phyloP scores from a whole-genome alignment of 129 eudicot species.

The Rutidosis leptorrhynchoides region DNA sequence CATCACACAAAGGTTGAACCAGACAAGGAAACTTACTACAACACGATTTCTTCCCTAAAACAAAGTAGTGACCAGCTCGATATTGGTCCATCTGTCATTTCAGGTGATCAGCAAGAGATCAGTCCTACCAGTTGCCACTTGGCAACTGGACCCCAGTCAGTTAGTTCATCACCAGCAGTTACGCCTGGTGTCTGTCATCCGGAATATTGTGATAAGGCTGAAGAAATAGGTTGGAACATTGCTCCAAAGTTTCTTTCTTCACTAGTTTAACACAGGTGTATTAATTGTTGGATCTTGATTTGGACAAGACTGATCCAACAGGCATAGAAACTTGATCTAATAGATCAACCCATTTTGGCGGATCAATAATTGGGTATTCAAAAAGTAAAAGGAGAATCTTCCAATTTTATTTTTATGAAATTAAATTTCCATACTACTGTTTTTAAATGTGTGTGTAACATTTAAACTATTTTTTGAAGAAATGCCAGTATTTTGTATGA shows the following conservation, averaged over 20 bases:
- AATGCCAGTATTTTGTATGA: too few relatives aligned
- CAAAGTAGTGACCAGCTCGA: slow-evolving; percentile 28
- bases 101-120: slow-evolving; percentile 27
- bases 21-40: slow-evolving; percentile 22
- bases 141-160: slow-evolving; percentile 31
- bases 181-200: slow-evolving; percentile 4
- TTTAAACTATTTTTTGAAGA: too few relatives aligned
- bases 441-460: too few relatives aligned
- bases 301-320: not conserved
- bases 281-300: not conserved
- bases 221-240: slow-evolving; percentile 38
- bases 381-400: too few relatives aligned
- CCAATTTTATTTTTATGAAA: too few relatives aligned
- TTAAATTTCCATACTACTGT: too few relatives aligned
- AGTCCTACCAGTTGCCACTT: slow-evolving; percentile 20
- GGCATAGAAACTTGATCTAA: not conserved
- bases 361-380: not conserved
- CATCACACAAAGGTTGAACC: slow-evolving; percentile 22
- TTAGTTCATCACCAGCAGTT: slow-evolving; percentile 24
- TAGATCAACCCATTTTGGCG: slow-evolving; percentile 8
- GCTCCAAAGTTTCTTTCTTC: slow-evolving; percentile 1
- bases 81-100: slow-evolving; percentile 18
- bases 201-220: slow-evolving; percentile 25
- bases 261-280: not conserved
- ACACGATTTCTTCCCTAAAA: slow-evolving; percentile 25